Evolutionary conservation across 768 basidiomycete species (phyloP).

Genomic region (Cystobasidium tubakii): DNA sequence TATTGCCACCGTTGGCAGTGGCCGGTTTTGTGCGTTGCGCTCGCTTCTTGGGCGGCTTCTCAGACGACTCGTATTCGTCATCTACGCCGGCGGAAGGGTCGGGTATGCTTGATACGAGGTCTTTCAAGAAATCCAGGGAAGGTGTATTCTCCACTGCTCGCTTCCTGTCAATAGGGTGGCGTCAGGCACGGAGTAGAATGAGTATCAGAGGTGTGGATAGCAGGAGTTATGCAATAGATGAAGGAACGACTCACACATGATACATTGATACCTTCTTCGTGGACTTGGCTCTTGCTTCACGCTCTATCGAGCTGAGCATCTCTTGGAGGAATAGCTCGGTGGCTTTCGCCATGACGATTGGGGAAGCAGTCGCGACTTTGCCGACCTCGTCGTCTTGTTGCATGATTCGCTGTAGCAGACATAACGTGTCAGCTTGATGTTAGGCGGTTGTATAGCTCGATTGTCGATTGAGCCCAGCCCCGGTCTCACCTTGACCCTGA

Average conservation of each 20-base stretch:
- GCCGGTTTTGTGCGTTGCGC: not conserved
- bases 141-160: slow-evolving; percentile 27
- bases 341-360: slow-evolving; percentile 37
- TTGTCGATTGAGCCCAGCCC: not conserved
- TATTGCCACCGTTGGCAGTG: not conserved
- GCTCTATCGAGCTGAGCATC: slow-evolving; percentile 20
- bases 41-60: slow-evolving; percentile 51
- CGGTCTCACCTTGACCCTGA: slow-evolving; percentile 27
- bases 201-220: not conserved
- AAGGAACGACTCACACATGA: slow-evolving; percentile 26
- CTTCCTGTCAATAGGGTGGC: slow-evolving; percentile 23
- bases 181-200: not conserved
- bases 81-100: slow-evolving; percentile 51
- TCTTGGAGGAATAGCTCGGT: slow-evolving; percentile 34
- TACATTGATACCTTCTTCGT: slow-evolving; percentile 37
- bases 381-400: slow-evolving; percentile 37
- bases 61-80: slow-evolving; percentile 55
- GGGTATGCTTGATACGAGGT: slow-evolving; percentile 32
- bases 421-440: not conserved
- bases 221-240: not conserved
- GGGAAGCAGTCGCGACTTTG: slow-evolving; percentile 33
- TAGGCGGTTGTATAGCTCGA: not conserved
- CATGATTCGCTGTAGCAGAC: not conserved
- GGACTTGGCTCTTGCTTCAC: slow-evolving; percentile 18
- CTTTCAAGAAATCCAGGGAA: slow-evolving; percentile 36